Base-by-base conservation (phyloP, 306 rosid genomes). In the Dalbergia cultrata region DNA sequence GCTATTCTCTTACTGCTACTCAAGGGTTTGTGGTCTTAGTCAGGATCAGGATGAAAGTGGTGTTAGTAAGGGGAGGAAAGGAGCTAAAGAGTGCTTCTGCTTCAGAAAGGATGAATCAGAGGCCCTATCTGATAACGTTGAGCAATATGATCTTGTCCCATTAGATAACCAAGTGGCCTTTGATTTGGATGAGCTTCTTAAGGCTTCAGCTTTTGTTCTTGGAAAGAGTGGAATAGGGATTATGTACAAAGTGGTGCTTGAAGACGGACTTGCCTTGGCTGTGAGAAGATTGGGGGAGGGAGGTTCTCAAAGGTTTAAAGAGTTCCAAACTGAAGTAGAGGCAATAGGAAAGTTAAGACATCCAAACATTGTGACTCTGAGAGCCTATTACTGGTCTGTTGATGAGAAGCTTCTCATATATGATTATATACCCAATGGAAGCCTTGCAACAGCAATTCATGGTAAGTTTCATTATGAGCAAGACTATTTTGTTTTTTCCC, bases 281-380 rank as follows among this genome's bases (percentile, higher is more conserved):
- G 99, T 95, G 83, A 88, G 99, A 70, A 87, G 99, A 82, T 84
- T 95, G 76, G 99, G 99, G 3, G 99, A 95, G 88, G 99, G 99
- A 26, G 99, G 99, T 62, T 95, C 98, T 79, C 99, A 95, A 86
- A 93, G 99, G 83, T 90, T 89, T 69, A 95, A 93, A 81, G 99
- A 95, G 77, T 95, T 95, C 75, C 99, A 95, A 82, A 92, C 99
- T 1, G 99, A 95, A 90, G 98, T 95, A 3, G 98, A 95, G 85
- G 99, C 99, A 77, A 90, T 95, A 76, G 99, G 99, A 70, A 93
- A 89, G 89, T 81, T 95, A 67, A 91, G 93, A 83, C 97, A 95
- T 88, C 98, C 96, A 35, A 95, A 95, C 72, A 52, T 95, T 22
- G 97, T 89, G 59, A 87, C 95, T 37, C 89, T 95, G 5, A 87